Percentiles rank a stretch among this genome's conserved stretches.
phyloP scores from a whole-genome alignment of 2,329 filamentous ascomycete genomes.

The Bipolaris oryzae region DNA sequence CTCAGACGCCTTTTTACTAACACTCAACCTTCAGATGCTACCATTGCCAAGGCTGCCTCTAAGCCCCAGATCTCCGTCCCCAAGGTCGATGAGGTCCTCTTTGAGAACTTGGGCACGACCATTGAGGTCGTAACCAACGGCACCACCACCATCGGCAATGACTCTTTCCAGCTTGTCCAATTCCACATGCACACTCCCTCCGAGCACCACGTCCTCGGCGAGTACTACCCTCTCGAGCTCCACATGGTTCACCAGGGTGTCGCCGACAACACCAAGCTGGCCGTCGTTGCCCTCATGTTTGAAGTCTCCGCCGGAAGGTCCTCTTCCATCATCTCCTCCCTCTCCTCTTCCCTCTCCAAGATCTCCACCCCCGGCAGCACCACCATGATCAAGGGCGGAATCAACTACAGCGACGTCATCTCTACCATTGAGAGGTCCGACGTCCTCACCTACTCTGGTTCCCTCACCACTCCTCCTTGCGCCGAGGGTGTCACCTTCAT shows the following conservation, averaged over 20 bases:
- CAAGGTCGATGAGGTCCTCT: constrained; percentile 51
- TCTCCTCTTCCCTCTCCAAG: constrained; percentile 45
- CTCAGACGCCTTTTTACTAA: background rate
- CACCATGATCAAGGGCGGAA: constrained; percentile 36
- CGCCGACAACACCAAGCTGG: constrained; percentile 45
- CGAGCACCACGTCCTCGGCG: constrained; percentile 61
- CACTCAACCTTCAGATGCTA: constrained; percentile 32
- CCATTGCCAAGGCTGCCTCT: constrained; percentile 38
- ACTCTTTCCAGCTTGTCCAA: constrained; percentile 56
- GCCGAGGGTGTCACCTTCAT: constrained; percentile 63
- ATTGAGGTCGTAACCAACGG: constrained; percentile 63
- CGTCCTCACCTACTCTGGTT: constrained; percentile 62
- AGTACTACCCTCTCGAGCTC: constrained; percentile 56
- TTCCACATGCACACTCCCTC: constrained; percentile 68
- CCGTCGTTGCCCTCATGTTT: constrained; percentile 52
- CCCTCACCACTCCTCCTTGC: constrained; percentile 68
- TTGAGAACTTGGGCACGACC: constrained; percentile 65
- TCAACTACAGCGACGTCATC: constrained; percentile 54
- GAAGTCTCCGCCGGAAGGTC: constrained; percentile 47
- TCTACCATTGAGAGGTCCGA: constrained; percentile 46
- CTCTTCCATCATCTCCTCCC: constrained; percentile 38
- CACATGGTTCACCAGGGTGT: constrained; percentile 65
- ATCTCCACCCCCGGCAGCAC: constrained; percentile 51
- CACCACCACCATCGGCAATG: constrained; percentile 51
- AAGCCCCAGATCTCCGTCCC: constrained; percentile 50